phyloP scores from a whole-genome alignment of 2,329 filamentous ascomycete species.

The Exophiala spinifera region DNA sequence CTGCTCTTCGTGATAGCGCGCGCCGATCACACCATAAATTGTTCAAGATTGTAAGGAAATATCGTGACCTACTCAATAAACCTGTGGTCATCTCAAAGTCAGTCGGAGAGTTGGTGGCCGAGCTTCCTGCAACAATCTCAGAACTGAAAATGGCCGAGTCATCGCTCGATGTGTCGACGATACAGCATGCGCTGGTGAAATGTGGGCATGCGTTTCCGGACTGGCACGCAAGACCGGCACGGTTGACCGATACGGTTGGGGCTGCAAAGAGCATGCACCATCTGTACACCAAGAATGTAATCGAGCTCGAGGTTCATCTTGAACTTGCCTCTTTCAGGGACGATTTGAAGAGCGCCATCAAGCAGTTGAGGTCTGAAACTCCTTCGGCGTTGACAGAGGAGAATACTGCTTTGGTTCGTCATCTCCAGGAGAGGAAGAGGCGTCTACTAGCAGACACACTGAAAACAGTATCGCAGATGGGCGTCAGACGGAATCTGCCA shows the following conservation, averaged over 20 bases:
- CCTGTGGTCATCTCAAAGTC: constrained; percentile 66
- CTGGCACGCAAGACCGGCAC: constrained; percentile 52
- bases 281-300: constrained; percentile 54
- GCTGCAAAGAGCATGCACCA: constrained; percentile 73
- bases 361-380: constrained; percentile 77
- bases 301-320: constrained; percentile 55
- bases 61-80: constrained; percentile 72
- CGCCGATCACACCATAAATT: constrained; percentile 87
- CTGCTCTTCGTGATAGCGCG: constrained; percentile 81
- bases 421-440: constrained; percentile 85
- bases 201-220: constrained; percentile 32
- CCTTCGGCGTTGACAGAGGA: constrained; percentile 78
- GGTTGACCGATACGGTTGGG: constrained; percentile 67
- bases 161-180: constrained; percentile 30
- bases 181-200: constrained; percentile 25
- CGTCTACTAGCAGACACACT: constrained; percentile 87
- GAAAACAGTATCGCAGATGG: constrained; percentile 81
- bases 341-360: constrained; percentile 64
- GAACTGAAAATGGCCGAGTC: too few relatives aligned
- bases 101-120: too few relatives aligned
- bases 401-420: constrained; percentile 77
- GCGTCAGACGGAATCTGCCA: constrained; percentile 77
- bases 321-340: constrained; percentile 67
- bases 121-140: too few relatives aligned
- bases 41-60: constrained; percentile 87